Base-by-base conservation (phyloP, 805 yeast genomes). In the Brettanomyces anomalus region DNA sequence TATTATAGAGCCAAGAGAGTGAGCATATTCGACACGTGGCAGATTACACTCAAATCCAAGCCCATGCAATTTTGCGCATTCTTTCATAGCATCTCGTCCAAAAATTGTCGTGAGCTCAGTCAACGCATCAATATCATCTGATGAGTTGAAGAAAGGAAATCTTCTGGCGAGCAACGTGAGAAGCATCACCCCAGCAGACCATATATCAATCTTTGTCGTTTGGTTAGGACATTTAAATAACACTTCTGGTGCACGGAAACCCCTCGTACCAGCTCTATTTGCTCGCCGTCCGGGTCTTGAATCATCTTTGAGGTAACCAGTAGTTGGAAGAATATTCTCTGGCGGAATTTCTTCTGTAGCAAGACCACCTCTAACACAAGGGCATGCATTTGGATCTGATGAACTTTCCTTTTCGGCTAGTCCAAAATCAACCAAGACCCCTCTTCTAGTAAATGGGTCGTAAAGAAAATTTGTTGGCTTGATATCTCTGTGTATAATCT, bases 241-340 rank as follows among this genome's bases (percentile, higher is more conserved):
- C 4, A 88, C 96, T 58, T 88, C 97, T 0, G 96, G 96, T 0
- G 97, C 96, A 51, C 97, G 71, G 56, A 88, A 88, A 0, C 97
- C 97, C 52, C 97, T 71, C 1, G 97, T 88, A 7, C 97, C 97
- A 15, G 98, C 98, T 53, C 98, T 78, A 55, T 93, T 93, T 0
- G 97, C 97, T 44, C 98, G 73, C 54, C 95, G 73, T 2, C 93
- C 85, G 0, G 94, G 84, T 52, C 97, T 71, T 40, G 77, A 76
- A 64, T 93, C 98, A 53, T 85, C 85, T 57, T 86, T 87, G 8
- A 88, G 83, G 56, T 85, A 87, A 2, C 96, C 90, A 61, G 72
- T 72, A 4, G 52, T 45, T 13, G 63, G 61, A 6, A 56, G 50
- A 2, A 71, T 70, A 51, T 70, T 64, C 31, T 68, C 49, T 13